These are phyloP conservation scores for Nicotiana noctiflora DNA, from an alignment of 257 asterid genomes.

Conservation along the genomic window DNA sequence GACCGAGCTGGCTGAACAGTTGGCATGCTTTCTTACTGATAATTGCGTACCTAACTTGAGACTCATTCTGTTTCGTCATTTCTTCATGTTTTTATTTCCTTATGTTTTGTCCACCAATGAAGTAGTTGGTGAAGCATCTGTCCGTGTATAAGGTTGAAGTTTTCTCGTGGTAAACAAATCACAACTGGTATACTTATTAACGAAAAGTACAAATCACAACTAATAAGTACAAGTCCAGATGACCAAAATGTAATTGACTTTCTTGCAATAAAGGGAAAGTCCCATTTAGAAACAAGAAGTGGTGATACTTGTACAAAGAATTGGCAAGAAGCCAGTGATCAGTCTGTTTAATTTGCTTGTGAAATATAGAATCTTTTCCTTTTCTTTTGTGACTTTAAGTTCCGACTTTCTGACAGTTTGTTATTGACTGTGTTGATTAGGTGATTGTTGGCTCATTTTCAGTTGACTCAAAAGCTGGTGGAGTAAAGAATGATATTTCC, in stretches of 20 bases:
- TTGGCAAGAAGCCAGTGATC: background rate
- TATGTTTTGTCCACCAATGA: background rate
- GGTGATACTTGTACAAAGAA: background rate
- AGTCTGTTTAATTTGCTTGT: background rate
- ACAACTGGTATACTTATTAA: no score
- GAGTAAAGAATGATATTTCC: slow-evolving; percentile 26
- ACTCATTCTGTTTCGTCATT: background rate
- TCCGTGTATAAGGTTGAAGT: background rate
- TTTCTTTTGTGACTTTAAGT: background rate
- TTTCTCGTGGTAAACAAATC: background rate
- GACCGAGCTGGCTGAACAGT: background rate
- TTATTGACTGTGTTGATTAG: slow-evolving; percentile 19
- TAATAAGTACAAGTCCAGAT: background rate
- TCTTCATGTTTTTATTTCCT: background rate
- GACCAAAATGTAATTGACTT: background rate
- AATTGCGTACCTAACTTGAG: background rate
- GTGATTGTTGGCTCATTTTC: slow-evolving; percentile 46
- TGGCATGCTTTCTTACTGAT: background rate
- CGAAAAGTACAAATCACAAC: background rate
- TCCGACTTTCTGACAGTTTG: background rate
- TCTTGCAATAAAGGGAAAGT: background rate
- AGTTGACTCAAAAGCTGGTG: slow-evolving; percentile 28
- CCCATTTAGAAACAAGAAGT: background rate
- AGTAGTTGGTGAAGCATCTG: background rate
- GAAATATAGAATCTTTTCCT: background rate